phyloP scores from a whole-genome alignment of 2,329 filamentous ascomycete species.

The Colletotrichum nymphaeae region DNA sequence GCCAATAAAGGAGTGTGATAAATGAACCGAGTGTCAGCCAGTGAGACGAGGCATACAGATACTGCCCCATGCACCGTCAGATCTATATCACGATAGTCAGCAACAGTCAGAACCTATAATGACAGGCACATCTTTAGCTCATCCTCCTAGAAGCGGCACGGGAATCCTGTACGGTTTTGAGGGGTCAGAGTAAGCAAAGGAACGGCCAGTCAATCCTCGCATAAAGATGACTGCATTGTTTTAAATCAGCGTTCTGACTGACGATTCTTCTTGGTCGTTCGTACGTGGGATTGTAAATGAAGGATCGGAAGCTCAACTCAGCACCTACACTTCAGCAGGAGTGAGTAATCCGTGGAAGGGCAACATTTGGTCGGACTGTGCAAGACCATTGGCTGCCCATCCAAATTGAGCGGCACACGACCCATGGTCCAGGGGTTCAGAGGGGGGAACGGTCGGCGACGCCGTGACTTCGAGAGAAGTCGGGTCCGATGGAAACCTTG shows the following conservation, averaged over 20 bases:
- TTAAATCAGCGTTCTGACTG: not conserved
- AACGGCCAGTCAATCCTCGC: not conserved
- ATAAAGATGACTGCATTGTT: not conserved
- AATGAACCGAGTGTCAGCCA: not conserved
- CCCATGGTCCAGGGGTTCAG: not conserved
- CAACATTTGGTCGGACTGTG: not conserved
- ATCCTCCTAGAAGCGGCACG: not conserved
- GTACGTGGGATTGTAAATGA: not conserved
- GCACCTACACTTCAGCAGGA: not conserved
- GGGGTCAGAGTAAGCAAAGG: not conserved
- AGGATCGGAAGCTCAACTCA: not conserved
- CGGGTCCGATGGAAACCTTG: not conserved
- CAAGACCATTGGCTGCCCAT: not conserved
- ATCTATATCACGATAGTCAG: not conserved
- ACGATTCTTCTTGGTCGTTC: no score
- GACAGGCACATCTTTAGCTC: not conserved
- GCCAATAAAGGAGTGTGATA: not conserved
- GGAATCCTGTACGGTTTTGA: not conserved
- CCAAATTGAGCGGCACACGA: not conserved
- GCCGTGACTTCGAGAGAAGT: not conserved
- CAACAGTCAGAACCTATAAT: not conserved
- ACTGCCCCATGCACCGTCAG: not conserved
- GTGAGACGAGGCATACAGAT: not conserved
- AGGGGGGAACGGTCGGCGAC: conserved; percentile 17
- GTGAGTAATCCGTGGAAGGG: no score